Base-by-base conservation (phyloP, 257 asterid genomes). In the Fraxinus excelsior region DNA sequence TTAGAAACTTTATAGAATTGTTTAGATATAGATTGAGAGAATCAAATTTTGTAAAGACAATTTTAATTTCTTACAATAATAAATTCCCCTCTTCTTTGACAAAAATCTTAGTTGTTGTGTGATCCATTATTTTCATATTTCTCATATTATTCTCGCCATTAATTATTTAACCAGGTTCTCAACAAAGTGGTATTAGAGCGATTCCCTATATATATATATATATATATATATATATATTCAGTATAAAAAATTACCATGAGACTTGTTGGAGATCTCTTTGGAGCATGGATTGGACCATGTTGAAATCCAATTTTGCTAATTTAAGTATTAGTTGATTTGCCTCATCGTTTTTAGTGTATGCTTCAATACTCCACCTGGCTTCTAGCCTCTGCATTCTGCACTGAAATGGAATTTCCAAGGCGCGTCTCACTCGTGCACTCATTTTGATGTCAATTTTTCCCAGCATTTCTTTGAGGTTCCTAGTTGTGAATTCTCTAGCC, bases 251-350 rank as follows among this genome's bases (percentile, higher is more conserved):
- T 56, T 77, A 84, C 88, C 85, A 78, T 18, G 82, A 73, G 34
- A 76, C 67, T 49, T 84, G 74, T 69, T 79, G 82, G 21, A 84
- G 84, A 31, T 81, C 85, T 14, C 10, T 74, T 73, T 79, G 84
- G 42, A 60, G 32, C 5, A n/a, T 25, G 7, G 73, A 51, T 71
- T 84, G 85, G 58, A 81, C 84, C 82, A 64, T 68, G 74, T 72
- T 78, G 68, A 71, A 78, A 64, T 78, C 82, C 13, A 78, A 25
- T 25, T 4, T 65, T 25, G 82, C 78, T 53, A 72, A 6, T 29
- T 21, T 72, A 14, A n/a, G 73, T 5, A 78, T n/a, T 2, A 31
- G 10, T 65, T 44, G 67, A 42, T 72, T 64, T 70, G 31, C 46
- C 1, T 32, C 67, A 9, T 34, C 25, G 4, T 46, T 72, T 32